Base-by-base conservation (phyloP, 768 basidiomycete species). In the Rossbeevera mucosa region DNA sequence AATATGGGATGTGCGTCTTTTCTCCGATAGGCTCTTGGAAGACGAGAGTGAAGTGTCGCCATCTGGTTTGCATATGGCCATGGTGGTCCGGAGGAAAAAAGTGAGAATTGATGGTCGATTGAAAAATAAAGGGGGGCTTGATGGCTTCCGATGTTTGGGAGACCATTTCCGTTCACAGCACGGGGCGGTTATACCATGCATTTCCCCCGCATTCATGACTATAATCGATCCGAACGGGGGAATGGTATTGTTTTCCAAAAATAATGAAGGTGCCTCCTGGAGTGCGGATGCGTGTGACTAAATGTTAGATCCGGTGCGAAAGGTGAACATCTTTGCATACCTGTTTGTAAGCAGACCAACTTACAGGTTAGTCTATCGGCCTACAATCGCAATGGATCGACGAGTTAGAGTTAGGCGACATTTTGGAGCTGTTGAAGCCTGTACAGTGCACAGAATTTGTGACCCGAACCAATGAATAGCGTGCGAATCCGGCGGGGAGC, bases 11-110 rank as follows among this genome's bases (percentile, higher is more conserved):
- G 22, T 3, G 16, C 42, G 16, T 21, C n/a, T 45, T 41, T 57
- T 57, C 14, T 57, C 55, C 7, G 48, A 51, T 18, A 42, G 48
- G 24, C 43, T 44, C 25, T n/a, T 22, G 0, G 51, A 29, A 24
- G 51, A 30, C 4, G 36, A 12, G 18, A n/a, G 28, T 29, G 48
- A 13, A 21, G 7, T 8, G 45, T 5, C 9, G 24, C 24, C 22
- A 24, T 50, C 25, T 4, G 7, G 5, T 21, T 49, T 50, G 14
- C 14, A 8, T 21, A 5, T 33, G 12, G 24, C 22, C 50, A 51
- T 48, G 44, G 21, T 22, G 6, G 6, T 3, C 24, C 44, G 16
- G 2, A 24, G 12, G 28, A 20, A 22, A 31, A 30, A 18, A 25
- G 7, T 3, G 3, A 25, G 43, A 8, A 22, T n/a, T 22, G 28